Evolutionary conservation across 1,284 basidiomycete genomes (phyloP), one percentile per base, ranked within the genome.

Genomic region (Cutaneotrichosporon dermatis): DNA sequence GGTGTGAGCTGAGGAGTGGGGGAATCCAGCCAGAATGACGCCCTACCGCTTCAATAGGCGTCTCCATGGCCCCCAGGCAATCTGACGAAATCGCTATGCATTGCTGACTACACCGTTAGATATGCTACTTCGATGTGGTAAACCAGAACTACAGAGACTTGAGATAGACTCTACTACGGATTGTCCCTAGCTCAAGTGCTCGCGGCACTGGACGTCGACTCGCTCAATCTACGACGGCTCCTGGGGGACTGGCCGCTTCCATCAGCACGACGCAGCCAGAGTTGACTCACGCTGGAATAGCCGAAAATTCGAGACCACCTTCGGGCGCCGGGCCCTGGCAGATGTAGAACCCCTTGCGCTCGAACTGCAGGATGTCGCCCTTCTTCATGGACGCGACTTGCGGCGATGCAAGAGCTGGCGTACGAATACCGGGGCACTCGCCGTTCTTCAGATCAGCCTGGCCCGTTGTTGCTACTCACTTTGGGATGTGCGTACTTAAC

Each of bases 321-420:
- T 54, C 41, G 1, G 4, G 12, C 12, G 25, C 52, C 25, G 25
- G 25, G 2, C 52, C 52, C 9, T 54, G 52, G 52, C 25, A 54
- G 34, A 54, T 36, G n/a, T 54, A 54, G 42, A 54, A 54, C 7
- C 52, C 52, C 42, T 54, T 54, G 42, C 52, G 52, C 42, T 54
- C 52, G 10, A 44, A 54, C 42, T 54, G 52, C 33, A 54, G 41
- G 25, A 54, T 45, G 33, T 54, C 52, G 10, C 52, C 41, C 52
- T 16, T 44, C 34, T 45, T 37, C 40, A 54, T 41, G 3, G 13
- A 5, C 5, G 33, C 41, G 9, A 54, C 52, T n/a, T 54, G 40
- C 4, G 52, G 40, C 3, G 40, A 43, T 6, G 52, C 52, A 4
- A 54, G 34, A 2, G 42, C 52, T 6, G 33, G 46, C 33, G 33